Percentiles rank a stretch among this genome's conserved stretches.
Conservation (phyloP, 2,329 filamentous ascomycete species). For the Diaporthe sp. region DNA sequence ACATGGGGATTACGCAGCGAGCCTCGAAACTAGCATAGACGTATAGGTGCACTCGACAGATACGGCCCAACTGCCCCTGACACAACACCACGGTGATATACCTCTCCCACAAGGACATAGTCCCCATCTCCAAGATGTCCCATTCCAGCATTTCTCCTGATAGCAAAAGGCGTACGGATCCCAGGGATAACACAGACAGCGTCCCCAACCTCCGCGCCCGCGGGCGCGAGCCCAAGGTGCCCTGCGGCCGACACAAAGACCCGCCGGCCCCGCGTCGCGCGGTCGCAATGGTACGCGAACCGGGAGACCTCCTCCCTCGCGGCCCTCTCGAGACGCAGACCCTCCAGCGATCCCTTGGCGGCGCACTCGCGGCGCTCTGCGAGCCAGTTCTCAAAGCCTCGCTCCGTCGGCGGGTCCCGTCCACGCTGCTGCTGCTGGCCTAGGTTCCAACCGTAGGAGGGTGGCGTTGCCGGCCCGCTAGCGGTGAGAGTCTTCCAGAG, state of each 20-base stretch:
- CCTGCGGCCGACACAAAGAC: neutral
- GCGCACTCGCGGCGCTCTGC: slow-evolving; percentile 6
- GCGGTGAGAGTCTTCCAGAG: slow-evolving; percentile 3
- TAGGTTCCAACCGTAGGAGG: accelerated
- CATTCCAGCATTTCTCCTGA: neutral
- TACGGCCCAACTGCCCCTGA: neutral
- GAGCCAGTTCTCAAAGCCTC: neutral
- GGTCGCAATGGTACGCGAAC: neutral
- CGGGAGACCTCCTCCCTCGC: neutral
- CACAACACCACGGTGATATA: slow-evolving; percentile 2
- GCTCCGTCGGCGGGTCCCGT: neutral
- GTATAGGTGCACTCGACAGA: neutral
- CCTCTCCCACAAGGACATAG: neutral
- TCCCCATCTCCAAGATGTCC: neutral
- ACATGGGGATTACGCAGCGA: accelerated
- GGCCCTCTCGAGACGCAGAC: neutral
- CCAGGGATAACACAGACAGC: neutral
- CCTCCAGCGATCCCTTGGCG: neutral
- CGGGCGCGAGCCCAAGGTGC: neutral
- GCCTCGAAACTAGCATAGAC: neutral
- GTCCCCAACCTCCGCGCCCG: neutral
- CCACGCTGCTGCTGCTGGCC: neutral
- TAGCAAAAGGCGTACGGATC: neutral
- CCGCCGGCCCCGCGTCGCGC: neutral
- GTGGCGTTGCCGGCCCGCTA: neutral